Evolutionary conservation across 495 filamentous ascomycete genomes (phyloP).

Genomic region (Penicillium coffeae): DNA sequence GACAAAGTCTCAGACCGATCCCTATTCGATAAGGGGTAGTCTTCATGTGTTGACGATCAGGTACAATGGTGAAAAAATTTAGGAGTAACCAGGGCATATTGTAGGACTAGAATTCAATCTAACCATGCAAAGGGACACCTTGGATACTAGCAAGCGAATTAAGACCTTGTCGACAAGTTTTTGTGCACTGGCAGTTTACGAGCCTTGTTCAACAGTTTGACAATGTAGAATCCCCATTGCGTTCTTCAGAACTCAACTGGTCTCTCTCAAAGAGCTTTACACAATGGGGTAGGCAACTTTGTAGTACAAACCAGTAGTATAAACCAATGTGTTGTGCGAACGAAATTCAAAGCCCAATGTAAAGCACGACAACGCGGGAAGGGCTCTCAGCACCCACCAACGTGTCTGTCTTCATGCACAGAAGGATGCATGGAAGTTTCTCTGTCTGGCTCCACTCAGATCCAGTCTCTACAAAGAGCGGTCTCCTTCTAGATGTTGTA

Average conservation of each 20-base stretch:
- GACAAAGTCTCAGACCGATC: background rate
- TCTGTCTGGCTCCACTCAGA: slow-evolving; percentile 13
- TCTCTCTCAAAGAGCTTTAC: slow-evolving; percentile 3
- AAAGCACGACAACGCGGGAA: background rate
- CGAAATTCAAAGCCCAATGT: background rate
- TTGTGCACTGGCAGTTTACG: background rate
- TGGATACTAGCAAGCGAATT: too few species aligned
- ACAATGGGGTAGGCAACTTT: slow-evolving; percentile 14
- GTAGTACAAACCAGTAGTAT: slow-evolving; percentile 9
- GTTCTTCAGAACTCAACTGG: slow-evolving; percentile 2
- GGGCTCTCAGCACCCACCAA: background rate
- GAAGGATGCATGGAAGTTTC: slow-evolving; percentile 42
- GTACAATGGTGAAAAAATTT: too few species aligned
- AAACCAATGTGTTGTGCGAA: background rate
- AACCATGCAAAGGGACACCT: too few species aligned
- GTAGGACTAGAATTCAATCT: too few species aligned
- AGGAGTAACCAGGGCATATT: too few species aligned
- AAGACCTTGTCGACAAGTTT: too few species aligned
- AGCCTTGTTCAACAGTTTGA: background rate
- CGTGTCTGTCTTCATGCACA: slow-evolving; percentile 28
- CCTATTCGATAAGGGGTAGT: background rate
- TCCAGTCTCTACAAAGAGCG: slow-evolving; percentile 12
- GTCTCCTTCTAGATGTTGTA: background rate
- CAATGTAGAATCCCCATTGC: background rate
- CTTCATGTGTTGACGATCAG: too few species aligned